Evolutionary conservation across 441 rosid genomes (phyloP), one percentile per base, ranked within the genome.

Genomic region (Arabidopsis lyrata): DNA sequence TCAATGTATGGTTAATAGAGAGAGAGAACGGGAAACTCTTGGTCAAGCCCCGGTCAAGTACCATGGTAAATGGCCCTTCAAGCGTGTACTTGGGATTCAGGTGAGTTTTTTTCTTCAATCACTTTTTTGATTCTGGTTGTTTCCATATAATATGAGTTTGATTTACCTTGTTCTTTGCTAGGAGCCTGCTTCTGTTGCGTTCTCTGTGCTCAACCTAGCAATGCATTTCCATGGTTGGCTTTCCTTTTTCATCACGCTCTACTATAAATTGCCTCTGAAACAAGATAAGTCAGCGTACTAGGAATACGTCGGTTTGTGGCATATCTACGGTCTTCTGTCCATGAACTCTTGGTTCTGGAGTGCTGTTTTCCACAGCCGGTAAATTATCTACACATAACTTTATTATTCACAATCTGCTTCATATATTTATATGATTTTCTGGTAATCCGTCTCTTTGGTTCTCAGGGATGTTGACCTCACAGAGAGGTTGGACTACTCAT

Each of bases 41-140:
- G 92, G 95, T 71, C 62, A 78, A 48, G 68, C 45, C 74, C 96
- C 99, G 8, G 78, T 90, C 55, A 94, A 92, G 80, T 92, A 92
- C 84, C 95, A 92, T 70, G 97, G 99, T 50, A 94, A 90, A 86
- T 94, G 99, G 99, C 97, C 99, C 52, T 92, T 95, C 81, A 80
- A 80, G 74, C 92, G 91, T 77, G 89, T 85, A 15, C 86, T 84
- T 58, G 96, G 97, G 50, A 88, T 92, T 66, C 99, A 90, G 96
- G 98, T 92, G 67, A 48, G 78, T 55, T 53, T 38, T 47, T 50
- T 34, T 44, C 31, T 69, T 63, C 60, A 34, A 27, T 38, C 66
- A 15, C 22, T 38, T 62, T 9, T 36, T 13, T 4, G 45, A 31
- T 34, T 49, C 6, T 65, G 9, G 20, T 65, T 57, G 10, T 49